Conservation (phyloP, 2,329 filamentous ascomycete species). For the Fusarium siculi region DNA sequence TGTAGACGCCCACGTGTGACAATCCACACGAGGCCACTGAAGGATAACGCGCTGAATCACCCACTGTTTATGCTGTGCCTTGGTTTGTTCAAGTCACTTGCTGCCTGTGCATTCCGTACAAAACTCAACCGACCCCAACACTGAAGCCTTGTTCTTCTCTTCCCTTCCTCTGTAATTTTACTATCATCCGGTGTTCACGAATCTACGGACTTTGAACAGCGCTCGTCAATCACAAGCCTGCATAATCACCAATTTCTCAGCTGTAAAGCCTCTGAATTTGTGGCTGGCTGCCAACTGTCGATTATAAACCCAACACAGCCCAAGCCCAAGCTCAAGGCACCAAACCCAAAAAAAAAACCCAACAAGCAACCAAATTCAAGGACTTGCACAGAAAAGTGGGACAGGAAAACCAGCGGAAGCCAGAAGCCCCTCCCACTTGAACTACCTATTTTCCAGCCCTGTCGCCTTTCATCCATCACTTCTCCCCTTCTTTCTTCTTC, state of each 20-base stretch:
- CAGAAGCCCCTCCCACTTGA: slow-evolving; percentile 23
- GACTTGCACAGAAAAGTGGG: slow-evolving; percentile 30
- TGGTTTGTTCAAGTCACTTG: slow-evolving; percentile 25
- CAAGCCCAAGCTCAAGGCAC: slow-evolving; percentile 3
- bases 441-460: slow-evolving; percentile 29
- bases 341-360: slow-evolving; percentile 1
- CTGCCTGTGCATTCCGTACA: slow-evolving; percentile 15
- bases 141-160: neutral
- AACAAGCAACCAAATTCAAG: slow-evolving; percentile 24
- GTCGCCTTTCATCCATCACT: slow-evolving; percentile 24
- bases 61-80: slow-evolving; percentile 17
- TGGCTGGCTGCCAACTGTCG: neutral
- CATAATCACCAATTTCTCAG: neutral
- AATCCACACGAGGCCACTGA: slow-evolving; percentile 26
- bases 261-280: neutral
- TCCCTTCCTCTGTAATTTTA: slow-evolving; percentile 3
- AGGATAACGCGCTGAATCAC: slow-evolving; percentile 12
- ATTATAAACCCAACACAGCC: slow-evolving; percentile 4
- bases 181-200: neutral
- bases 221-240: neutral
- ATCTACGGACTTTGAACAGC: neutral
- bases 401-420: slow-evolving; percentile 11
- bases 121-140: slow-evolving; percentile 16
- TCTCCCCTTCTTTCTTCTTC: slow-evolving; percentile 10
- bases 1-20: slow-evolving; percentile 28